A percentile compares a stretch with the other conserved stretches of the same genome.
phyloP scores from a whole-genome alignment of 2,329 filamentous ascomycete species.

The Penicillium sp. region DNA sequence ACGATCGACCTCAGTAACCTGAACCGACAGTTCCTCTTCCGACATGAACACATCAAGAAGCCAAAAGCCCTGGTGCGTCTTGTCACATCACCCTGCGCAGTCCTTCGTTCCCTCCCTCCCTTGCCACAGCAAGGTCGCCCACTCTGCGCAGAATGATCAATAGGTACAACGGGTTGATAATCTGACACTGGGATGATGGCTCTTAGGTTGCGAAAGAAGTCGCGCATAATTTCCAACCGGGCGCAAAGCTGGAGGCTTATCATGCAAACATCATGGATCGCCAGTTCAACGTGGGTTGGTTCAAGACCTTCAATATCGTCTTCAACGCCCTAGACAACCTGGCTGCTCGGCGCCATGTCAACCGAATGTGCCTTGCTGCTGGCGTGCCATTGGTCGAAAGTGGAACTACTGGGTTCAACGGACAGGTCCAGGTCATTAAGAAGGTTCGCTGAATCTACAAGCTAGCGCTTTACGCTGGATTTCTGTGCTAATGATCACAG shows the following conservation, averaged over 20 bases:
- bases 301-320: conserved; percentile 76
- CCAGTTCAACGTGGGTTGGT: conserved; percentile 87
- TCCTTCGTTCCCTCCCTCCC: conserved; percentile 11
- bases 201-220: conserved; percentile 85
- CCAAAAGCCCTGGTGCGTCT: conserved; percentile 80
- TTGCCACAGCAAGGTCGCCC: conserved; percentile 8
- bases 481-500: conserved; percentile 36
- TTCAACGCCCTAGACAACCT: conserved; percentile 98
- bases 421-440: conserved; percentile 95
- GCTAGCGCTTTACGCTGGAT: background rate
- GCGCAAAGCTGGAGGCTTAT: conserved; percentile 81
- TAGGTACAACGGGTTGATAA: background rate
- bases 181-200: conserved; percentile 18
- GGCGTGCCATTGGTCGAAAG: conserved; percentile 91
- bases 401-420: conserved; percentile 96
- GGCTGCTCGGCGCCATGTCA: conserved; percentile 90
- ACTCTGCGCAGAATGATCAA: background rate
- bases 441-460: conserved; percentile 52
- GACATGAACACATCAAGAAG: conserved; percentile 97
- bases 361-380: conserved; percentile 93
- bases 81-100: background rate
- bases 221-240: conserved; percentile 85
- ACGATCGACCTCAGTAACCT: conserved; percentile 98
- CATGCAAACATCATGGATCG: conserved; percentile 94
- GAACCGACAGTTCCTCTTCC: conserved; percentile 95